These are phyloP conservation scores for Aspergillus luchuensis DNA, from an alignment of 2,329 filamentous ascomycete genomes.

Conservation along the genomic window DNA sequence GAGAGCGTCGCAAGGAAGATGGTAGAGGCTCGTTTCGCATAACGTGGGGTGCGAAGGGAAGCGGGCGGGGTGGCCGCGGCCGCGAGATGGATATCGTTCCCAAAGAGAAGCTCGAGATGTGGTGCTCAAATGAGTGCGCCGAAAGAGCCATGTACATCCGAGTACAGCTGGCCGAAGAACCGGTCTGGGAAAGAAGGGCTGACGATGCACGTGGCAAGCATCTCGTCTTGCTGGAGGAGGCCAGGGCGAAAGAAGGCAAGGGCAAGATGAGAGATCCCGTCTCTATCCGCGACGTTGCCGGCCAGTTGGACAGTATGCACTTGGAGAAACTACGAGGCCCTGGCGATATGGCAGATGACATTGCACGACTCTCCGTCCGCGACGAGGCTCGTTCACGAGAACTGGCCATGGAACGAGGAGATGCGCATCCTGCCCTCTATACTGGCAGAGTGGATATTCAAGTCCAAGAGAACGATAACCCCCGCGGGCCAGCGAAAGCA, in stretches of 20 bases:
- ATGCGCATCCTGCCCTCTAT: slow-evolving; percentile 28
- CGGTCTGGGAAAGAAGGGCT: slow-evolving; percentile 77
- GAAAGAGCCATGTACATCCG: slow-evolving; percentile 80
- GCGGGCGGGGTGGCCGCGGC: slow-evolving; percentile 48
- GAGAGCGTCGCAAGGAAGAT: slow-evolving; percentile 59
- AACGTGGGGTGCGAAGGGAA: slow-evolving; percentile 57
- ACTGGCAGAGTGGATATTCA: slow-evolving; percentile 36
- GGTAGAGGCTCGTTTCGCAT: slow-evolving; percentile 69
- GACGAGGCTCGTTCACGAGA: slow-evolving; percentile 30
- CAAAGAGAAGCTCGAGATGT: slow-evolving; percentile 74
- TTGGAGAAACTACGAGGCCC: slow-evolving; percentile 18
- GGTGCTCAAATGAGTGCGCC: slow-evolving; percentile 81
- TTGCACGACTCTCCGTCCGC: slow-evolving; percentile 31
- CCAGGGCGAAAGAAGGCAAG: slow-evolving; percentile 28
- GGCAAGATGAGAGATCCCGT: slow-evolving; percentile 21
- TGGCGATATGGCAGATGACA: slow-evolving; percentile 25
- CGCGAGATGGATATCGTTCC: slow-evolving; percentile 66
- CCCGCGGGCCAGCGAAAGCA: slow-evolving; percentile 24
- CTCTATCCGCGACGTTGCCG: slow-evolving; percentile 30
- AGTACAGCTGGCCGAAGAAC: slow-evolving; percentile 82
- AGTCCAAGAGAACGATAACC: slow-evolving; percentile 36
- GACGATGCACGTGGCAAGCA: slow-evolving; percentile 48
- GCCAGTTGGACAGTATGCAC: slow-evolving; percentile 23
- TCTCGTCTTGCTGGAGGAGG: slow-evolving; percentile 70
- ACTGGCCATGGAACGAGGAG: slow-evolving; percentile 41